Evolutionary conservation across 2,329 filamentous ascomycete species (phyloP), one percentile per base, ranked within the genome.

Genomic region (Bipolaris sorokiniana): DNA sequence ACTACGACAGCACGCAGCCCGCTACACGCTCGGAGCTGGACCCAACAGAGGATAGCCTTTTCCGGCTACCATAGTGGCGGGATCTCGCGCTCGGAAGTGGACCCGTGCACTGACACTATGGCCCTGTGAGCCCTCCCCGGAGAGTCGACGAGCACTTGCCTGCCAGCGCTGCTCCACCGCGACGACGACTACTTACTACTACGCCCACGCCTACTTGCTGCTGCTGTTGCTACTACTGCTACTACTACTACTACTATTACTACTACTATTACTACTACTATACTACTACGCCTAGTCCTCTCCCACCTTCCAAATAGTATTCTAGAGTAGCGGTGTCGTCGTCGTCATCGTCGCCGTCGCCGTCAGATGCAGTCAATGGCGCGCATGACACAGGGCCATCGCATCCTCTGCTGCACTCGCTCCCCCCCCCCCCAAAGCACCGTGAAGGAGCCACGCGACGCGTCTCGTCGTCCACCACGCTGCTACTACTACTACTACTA

Each of bases 61-160:
- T 60, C 68, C 68, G 57, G 56, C 52, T 61, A 54, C 68, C 67
- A 60, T 16, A 34, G 44, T 50, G 46, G 62, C 66, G 64, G 67
- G 51, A 62, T 51, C 58, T 54, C 51, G 52, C 58, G 51, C 58
- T 62, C 65, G 66, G 65, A 61, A 56, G 46, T 23, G 38, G 26
- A 46, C 22, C 58, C 42, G 44, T 53, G 49, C 54, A 48, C 54
- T 56, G 47, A 51, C 26, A 28, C 26, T 28, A 9, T 28, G 26
- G 26, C 26, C 26, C 26, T 28, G 26, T 3, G 26, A 28, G 26
- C 26, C 26, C 26, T 28, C 26, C 26, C 26, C 26, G 9, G 26
- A 26, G 7, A 1, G 26, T 26, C 10, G 26, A 28, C 26, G 26
- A 28, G 7, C 26, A 28, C 26, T 4, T 2, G 26, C 26, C 26